Percentiles rank a stretch among this genome's conserved stretches.
Conservation (phyloP, 257 asterid genomes). For the Rhazya stricta region DNA sequence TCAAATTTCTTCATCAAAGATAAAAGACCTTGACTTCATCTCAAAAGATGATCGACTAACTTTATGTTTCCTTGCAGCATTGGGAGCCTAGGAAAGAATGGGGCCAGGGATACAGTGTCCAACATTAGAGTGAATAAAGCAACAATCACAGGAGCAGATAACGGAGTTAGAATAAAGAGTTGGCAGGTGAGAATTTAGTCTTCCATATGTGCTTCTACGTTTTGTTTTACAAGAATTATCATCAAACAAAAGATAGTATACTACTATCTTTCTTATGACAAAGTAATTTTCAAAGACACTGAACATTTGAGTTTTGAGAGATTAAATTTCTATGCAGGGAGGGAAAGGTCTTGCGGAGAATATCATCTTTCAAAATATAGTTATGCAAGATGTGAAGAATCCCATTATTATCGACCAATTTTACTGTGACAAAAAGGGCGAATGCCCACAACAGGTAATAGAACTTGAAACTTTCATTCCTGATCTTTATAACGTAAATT, state of each 20-base stretch:
- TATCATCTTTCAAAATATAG: constrained; percentile 55
- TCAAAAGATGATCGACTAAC: no score
- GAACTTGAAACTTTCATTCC: no score
- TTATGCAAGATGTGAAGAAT: constrained; percentile 61
- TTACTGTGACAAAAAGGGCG: constrained; percentile 59
- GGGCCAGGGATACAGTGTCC: constrained; percentile 54
- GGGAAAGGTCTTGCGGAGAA: constrained; percentile 76
- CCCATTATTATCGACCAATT: constrained; percentile 83
- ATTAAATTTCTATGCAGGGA: constrained; percentile 43
- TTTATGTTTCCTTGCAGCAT: constrained; percentile 41
- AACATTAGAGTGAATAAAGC: constrained; percentile 54
- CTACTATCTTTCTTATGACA: no score
- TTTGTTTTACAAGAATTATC: no score
- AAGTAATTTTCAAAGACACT: no score
- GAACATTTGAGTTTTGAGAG: no score
- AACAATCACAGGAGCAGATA: constrained; percentile 58
- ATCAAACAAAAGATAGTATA: no score
- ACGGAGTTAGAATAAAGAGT: constrained; percentile 87
- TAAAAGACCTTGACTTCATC: no score
- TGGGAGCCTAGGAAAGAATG: constrained; percentile 85
- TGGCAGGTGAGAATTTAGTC: constrained; percentile 85
- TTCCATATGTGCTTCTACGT: no score
- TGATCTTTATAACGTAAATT: not conserved
- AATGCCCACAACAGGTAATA: constrained; percentile 55
- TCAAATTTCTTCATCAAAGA: no score